Evolutionary conservation across 139 green algal genomes (phyloP).

Genomic region (Auxenochlorella pyrenoidosa): DNA sequence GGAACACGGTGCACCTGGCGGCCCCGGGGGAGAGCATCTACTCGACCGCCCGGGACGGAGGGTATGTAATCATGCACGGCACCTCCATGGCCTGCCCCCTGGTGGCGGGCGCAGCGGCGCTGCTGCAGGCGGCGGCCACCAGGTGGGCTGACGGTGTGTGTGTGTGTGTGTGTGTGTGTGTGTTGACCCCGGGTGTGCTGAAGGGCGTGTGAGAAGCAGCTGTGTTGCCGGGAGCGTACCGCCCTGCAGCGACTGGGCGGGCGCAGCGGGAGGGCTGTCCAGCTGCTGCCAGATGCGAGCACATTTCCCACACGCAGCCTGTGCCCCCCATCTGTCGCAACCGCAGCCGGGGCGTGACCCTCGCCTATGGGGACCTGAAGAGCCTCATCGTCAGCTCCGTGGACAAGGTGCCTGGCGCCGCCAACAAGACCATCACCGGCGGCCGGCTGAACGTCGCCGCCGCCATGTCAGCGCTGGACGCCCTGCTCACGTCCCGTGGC

Average conservation of each 20-base stretch:
- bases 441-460: constrained; percentile 11
- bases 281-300: background rate
- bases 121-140: constrained; percentile 62
- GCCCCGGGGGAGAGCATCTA: constrained; percentile 46
- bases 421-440: constrained; percentile 20
- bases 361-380: constrained; percentile 5
- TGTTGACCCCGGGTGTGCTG: background rate
- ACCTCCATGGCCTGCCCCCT: constrained; percentile 93
- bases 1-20: constrained; percentile 35
- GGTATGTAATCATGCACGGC: constrained; percentile 61
- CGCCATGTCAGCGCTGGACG: background rate
- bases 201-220: too few species aligned
- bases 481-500: background rate
- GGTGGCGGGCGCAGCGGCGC: constrained; percentile 62
- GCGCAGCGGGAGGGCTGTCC: too few species aligned
- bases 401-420: constrained; percentile 1
- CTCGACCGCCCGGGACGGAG: constrained; percentile 35
- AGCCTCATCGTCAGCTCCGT: background rate
- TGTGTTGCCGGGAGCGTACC: too few species aligned
- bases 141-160: background rate
- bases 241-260: too few species aligned
- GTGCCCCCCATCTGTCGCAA: background rate
- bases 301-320: background rate
- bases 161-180: too few species aligned
- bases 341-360: constrained; percentile 21